Base-by-base conservation (phyloP, 208 protist genomes). In the Crithidia expoeki region DNA sequence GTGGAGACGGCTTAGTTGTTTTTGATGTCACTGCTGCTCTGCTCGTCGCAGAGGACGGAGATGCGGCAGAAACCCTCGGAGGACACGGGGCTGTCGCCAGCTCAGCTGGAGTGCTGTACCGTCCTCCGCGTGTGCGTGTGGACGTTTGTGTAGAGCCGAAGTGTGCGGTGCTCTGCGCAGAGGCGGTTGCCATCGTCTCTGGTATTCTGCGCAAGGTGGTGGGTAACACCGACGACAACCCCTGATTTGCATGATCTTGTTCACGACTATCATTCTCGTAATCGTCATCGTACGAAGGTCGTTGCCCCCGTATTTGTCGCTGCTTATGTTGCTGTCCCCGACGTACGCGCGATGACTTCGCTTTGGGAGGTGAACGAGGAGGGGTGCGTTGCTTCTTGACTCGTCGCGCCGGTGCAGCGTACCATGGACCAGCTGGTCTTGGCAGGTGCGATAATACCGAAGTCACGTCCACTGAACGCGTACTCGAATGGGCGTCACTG, bases 391-490 rank as follows among this genome's bases (percentile, higher is more conserved):
- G 36, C 30, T 42, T 59, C 38, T 38, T 51, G 2, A 52, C 25
- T 3, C 47, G 46, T 19, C 33, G 55, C 9, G 62, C 56, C 30
- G 62, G 63, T n/a, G 46, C 40, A 11, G 63, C 63, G 47, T 76
- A 76, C 71, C 71, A 76, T 44, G 71, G 71, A 10, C 71, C 71
- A 3, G 53, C 10, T 6, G 32, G 62, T 7, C 61, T 59, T 28
- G 69, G 69, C 30, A 49, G 44, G 0, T 33, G 38, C 1, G 33
- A 55, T 34, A 56, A 23, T 9, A 40, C 25, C 2, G 40, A 59
- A 19, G 60, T 16, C 30, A 53, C 27, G 17, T 58, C 38, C 23
- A 0, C 25, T 25, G 25, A 19, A 36, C 16, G 32, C 36, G 21
- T 2, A 27, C 52, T 28, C 0, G 40, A 5, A 11, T 19, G 28